A percentile compares a stretch with the other conserved stretches of the same genome.
Conservation (phyloP, 2,329 filamentous ascomycete species). For the Rutstroemia sp. region DNA sequence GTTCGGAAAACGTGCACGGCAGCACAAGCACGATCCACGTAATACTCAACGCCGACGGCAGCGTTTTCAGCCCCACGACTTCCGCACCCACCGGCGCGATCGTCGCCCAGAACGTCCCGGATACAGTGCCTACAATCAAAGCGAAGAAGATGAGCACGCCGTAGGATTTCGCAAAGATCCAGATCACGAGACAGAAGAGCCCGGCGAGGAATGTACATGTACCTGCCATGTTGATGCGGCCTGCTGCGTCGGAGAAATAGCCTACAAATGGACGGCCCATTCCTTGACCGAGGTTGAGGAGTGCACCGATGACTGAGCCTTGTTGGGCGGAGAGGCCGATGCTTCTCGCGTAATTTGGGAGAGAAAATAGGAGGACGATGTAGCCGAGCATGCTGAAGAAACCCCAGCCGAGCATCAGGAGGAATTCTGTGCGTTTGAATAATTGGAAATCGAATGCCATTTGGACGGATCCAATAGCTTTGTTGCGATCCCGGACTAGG, state of each 20-base stretch:
- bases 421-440: constrained; percentile 54
- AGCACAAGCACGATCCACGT: constrained; percentile 65
- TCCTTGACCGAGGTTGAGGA: constrained; percentile 58
- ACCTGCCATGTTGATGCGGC: constrained; percentile 65
- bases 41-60: constrained; percentile 63
- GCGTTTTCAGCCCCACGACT: constrained; percentile 60
- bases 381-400: constrained; percentile 69
- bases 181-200: constrained; percentile 61
- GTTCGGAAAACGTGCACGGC: constrained; percentile 61
- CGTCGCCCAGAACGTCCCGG: constrained; percentile 43
- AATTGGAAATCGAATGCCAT: constrained; percentile 57
- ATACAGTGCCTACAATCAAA: constrained; percentile 57
- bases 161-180: constrained; percentile 60
- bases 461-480: constrained; percentile 59
- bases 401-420: constrained; percentile 59
- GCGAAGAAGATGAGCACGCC: constrained; percentile 65
- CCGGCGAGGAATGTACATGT: constrained; percentile 57
- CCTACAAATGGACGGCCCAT: constrained; percentile 67
- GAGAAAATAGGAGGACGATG: constrained; percentile 66
- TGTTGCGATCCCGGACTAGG: constrained; percentile 64
- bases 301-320: constrained; percentile 63
- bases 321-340: constrained; percentile 61
- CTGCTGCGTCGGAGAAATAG: constrained; percentile 61
- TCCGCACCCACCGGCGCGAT: constrained; percentile 47
- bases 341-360: constrained; percentile 64